Evolutionary conservation across 2,329 filamentous ascomycete genomes (phyloP).

Genomic region (Lecanoromycetidae sp.): DNA sequence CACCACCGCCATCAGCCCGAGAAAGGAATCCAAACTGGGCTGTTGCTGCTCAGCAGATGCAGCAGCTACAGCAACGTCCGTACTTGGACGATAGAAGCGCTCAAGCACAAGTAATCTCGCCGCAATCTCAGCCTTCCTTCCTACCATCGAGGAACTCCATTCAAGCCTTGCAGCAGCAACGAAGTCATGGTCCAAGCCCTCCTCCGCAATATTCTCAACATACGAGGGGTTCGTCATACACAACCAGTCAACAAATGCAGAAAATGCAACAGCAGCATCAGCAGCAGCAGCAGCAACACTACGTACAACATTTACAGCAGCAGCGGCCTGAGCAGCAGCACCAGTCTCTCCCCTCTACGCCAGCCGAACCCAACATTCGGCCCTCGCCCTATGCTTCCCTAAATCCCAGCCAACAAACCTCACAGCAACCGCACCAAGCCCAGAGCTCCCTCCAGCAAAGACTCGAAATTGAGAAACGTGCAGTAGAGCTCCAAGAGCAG

Average conservation of each 20-base stretch:
- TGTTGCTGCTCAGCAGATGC: background rate
- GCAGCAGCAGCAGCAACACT: slow-evolving; percentile 5
- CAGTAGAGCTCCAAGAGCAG: background rate
- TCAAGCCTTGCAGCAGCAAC: slow-evolving; percentile 2
- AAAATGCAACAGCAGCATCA: slow-evolving; percentile 1
- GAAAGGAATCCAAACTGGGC: slow-evolving; percentile 5
- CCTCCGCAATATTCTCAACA: slow-evolving; percentile 3
- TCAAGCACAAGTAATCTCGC: slow-evolving; percentile 1
- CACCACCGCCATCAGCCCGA: background rate
- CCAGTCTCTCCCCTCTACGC: background rate
- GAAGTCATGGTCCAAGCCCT: background rate
- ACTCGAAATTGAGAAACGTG: background rate
- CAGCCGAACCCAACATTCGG: slow-evolving; percentile 9
- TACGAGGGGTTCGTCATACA: slow-evolving; percentile 1
- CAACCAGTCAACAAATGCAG: background rate
- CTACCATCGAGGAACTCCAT: background rate
- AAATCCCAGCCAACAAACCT: slow-evolving; percentile 1
- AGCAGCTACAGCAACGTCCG: background rate
- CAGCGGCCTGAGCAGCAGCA: slow-evolving; percentile 7
- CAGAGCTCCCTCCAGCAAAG: background rate
- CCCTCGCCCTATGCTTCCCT: slow-evolving; percentile 7
- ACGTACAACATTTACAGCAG: too few species aligned
- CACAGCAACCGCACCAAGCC: background rate
- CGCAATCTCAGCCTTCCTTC: background rate
- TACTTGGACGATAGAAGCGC: background rate